Evolutionary conservation across 108 stramenopile species (phyloP).

Genomic region (Fragilaria crotonensis): DNA sequence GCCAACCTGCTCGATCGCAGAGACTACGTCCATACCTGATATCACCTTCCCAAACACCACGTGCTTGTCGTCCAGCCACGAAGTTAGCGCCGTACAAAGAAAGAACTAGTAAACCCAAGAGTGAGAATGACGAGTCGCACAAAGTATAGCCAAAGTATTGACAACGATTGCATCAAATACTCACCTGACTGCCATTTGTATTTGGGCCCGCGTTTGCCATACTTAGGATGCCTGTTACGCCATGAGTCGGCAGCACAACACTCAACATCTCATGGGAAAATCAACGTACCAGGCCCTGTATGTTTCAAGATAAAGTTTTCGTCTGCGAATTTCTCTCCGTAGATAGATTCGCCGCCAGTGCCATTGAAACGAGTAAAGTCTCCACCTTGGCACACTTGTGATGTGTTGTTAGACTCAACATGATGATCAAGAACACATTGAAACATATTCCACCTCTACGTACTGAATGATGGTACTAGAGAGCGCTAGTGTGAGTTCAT

Average conservation of each 20-base stretch:
- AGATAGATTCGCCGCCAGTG: conserved; percentile 85
- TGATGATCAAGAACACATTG: background rate
- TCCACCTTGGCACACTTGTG: conserved; percentile 83
- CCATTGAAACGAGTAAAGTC: conserved; percentile 85
- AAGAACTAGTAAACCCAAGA: conserved; percentile 79
- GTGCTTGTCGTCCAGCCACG: conserved; percentile 96
- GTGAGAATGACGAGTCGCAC: conserved; percentile 18
- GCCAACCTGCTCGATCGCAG: conserved; percentile 90
- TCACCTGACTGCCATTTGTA: conserved; percentile 84
- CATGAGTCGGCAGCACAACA: conserved; percentile 33
- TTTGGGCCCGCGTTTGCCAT: conserved; percentile 95
- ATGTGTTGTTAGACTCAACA: background rate
- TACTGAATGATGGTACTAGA: background rate
- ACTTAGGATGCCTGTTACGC: conserved; percentile 51
- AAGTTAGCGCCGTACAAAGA: conserved; percentile 86
- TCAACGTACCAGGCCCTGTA: conserved; percentile 34
- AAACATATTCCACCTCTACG: background rate
- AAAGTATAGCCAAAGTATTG: conserved; percentile 4
- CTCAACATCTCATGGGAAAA: conserved; percentile 1
- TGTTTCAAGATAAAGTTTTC: conserved; percentile 93
- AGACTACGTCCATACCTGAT: conserved; percentile 82
- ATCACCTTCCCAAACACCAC: conserved; percentile 93
- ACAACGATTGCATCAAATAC: background rate
- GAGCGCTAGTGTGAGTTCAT: conserved; percentile 3
- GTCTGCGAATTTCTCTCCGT: conserved; percentile 88